Evolutionary conservation across 352 stramenopile species (phyloP).

Genomic region (Phytophthora macrochlamydospora): DNA sequence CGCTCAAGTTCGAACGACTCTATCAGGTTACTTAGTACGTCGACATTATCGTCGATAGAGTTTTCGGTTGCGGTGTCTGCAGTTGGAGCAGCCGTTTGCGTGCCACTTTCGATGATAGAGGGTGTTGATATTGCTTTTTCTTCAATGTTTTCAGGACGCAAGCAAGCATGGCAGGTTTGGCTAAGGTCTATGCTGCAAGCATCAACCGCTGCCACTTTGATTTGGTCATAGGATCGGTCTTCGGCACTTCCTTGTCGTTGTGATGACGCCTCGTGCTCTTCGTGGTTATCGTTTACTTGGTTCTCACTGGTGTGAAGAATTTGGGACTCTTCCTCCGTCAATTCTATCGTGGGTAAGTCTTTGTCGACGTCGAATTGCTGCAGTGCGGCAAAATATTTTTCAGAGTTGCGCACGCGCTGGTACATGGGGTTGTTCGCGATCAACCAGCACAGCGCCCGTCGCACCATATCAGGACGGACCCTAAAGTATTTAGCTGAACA

Average conservation of each 20-base stretch:
- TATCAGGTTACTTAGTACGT: neutral
- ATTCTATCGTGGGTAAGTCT: neutral
- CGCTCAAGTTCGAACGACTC: neutral
- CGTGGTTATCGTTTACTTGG: neutral
- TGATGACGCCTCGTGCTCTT: neutral
- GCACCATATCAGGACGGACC: neutral
- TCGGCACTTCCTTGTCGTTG: neutral
- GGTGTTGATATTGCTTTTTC: too few species aligned
- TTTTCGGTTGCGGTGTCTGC: neutral
- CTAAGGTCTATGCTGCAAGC: too few species aligned
- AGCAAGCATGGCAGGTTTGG: too few species aligned
- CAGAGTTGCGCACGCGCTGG: neutral
- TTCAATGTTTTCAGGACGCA: too few species aligned
- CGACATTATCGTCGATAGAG: neutral
- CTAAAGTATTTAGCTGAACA: neutral
- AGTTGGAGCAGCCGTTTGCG: neutral
- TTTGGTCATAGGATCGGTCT: too few species aligned
- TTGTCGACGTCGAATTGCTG: neutral
- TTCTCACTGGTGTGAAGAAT: neutral
- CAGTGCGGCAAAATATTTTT: neutral
- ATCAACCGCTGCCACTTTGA: too few species aligned
- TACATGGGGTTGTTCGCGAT: constrained; percentile 5
- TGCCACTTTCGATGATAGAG: too few species aligned
- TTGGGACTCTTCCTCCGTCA: constrained; percentile 1
- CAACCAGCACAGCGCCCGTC: neutral